Evolutionary conservation across 805 yeast genomes (phyloP).

Genomic region (Starmera amethionina): DNA sequence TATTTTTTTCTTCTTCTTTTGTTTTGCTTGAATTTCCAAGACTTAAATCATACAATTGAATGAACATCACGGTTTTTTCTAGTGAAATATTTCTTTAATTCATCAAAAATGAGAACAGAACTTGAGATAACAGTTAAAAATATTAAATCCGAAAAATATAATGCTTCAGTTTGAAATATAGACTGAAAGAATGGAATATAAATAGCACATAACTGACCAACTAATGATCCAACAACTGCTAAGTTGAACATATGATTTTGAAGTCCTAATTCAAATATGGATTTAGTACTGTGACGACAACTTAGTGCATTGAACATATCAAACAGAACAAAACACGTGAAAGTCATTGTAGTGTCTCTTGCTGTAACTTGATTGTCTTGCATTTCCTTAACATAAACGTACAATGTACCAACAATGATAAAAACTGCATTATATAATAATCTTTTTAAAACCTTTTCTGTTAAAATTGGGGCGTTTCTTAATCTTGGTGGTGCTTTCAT

Average conservation of each 20-base stretch:
- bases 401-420: slow-evolving; percentile 84
- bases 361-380: slow-evolving; percentile 71
- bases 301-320: slow-evolving; percentile 96
- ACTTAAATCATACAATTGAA: slow-evolving; percentile 15
- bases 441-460: slow-evolving; percentile 56
- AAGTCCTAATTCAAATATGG: slow-evolving; percentile 73
- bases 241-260: slow-evolving; percentile 84
- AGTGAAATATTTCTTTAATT: slow-evolving; percentile 47
- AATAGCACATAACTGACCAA: slow-evolving; percentile 90
- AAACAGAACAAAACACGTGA: slow-evolving; percentile 89
- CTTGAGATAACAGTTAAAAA: slow-evolving; percentile 59
- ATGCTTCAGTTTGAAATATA: slow-evolving; percentile 91
- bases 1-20: not conserved
- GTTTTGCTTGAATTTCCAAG: slow-evolving; percentile 1
- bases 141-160: slow-evolving; percentile 58
- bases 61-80: slow-evolving; percentile 9
- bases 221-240: slow-evolving; percentile 79
- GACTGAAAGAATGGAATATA: slow-evolving; percentile 89
- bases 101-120: slow-evolving; percentile 81
- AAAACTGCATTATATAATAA: slow-evolving; percentile 62
- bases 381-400: slow-evolving; percentile 82
- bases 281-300: slow-evolving; percentile 82
- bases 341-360: slow-evolving; percentile 98
- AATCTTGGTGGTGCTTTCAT: slow-evolving; percentile 95
- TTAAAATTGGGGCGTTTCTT: slow-evolving; percentile 76